Evolutionary conservation across 139 green algal species (phyloP), one percentile per base, ranked within the genome.

Genomic region (Ettlia oleoabundans): DNA sequence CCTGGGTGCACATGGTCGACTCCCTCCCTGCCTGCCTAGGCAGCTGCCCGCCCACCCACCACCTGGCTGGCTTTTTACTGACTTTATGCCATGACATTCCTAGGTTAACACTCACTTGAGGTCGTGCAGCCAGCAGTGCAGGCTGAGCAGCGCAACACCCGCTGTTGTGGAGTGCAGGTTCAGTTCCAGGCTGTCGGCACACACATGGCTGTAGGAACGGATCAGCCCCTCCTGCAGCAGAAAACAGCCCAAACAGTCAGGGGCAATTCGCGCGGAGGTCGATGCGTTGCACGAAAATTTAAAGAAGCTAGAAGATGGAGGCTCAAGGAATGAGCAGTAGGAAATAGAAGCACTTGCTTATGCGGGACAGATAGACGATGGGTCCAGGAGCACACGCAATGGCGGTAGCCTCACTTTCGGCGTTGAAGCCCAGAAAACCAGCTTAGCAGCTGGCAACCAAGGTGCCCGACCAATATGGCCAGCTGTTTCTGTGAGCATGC

Each of bases 91-190:
- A n/a, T n/a, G n/a, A n/a, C n/a, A n/a, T n/a, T n/a, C n/a, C n/a
- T n/a, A n/a, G n/a, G n/a, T n/a, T n/a, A n/a, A n/a, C 18, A 41
- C 81, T 35, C 72, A 86, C 81, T 37, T 21, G 2, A 86, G 63
- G 21, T 86, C 81, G 18, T 52, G 43, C 42, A 86, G 81, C 81
- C 81, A 86, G 72, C 42, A 63, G 63, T 82, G 71, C 26, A 85
- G 81, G 33, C 33, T 53, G 15, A 82, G 81, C 64, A 86, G 72
- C 28, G 81, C 81, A 28, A 86, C 72, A 52, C 64, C 72, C 9
- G 65, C 72, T 1, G 72, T 78, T 33, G 76, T 74, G 24, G 81
- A 76, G 72, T 82, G 81, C 62, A 82, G 73, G 81, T 55, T 76
- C 22, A 82, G 72, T 64, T 86, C 72, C 24, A 64, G 1, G 10